Conservation (phyloP, 495 filamentous ascomycete species). For the Penicillium flavigenum region DNA sequence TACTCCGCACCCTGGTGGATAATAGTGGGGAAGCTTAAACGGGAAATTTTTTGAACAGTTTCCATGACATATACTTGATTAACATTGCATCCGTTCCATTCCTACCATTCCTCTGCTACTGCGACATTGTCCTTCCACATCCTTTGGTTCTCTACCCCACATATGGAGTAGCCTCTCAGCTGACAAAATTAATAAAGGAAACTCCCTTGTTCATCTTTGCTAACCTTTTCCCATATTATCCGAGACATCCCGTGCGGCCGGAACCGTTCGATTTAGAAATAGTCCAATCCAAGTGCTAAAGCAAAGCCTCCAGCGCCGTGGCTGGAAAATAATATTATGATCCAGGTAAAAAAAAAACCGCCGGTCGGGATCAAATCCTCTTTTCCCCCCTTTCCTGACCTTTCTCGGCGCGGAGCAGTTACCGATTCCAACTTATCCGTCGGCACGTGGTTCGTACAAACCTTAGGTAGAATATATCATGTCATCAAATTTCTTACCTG, state of each 20-base stretch:
- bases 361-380: background rate
- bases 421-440: constrained; percentile 7
- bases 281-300: background rate
- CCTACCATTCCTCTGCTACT: too few relatives aligned
- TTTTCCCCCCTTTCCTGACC: background rate
- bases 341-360: background rate
- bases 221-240: constrained; percentile 11
- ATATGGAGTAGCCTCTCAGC: constrained; percentile 5
- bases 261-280: constrained; percentile 11
- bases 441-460: background rate
- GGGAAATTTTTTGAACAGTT: constrained; percentile 10
- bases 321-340: background rate
- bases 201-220: background rate
- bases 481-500: too few relatives aligned
- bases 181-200: constrained; percentile 12
- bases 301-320: background rate
- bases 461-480: too few relatives aligned
- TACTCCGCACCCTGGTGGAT: too few relatives aligned
- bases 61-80: too few relatives aligned
- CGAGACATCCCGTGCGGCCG: constrained; percentile 17
- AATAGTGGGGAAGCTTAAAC: constrained; percentile 6
- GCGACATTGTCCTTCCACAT: background rate
- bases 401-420: constrained; percentile 14
- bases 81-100: too few relatives aligned
- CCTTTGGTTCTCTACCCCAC: constrained; percentile 7